Conservation (phyloP, 1,284 basidiomycete species). For the Ganoderma lingzhi region DNA sequence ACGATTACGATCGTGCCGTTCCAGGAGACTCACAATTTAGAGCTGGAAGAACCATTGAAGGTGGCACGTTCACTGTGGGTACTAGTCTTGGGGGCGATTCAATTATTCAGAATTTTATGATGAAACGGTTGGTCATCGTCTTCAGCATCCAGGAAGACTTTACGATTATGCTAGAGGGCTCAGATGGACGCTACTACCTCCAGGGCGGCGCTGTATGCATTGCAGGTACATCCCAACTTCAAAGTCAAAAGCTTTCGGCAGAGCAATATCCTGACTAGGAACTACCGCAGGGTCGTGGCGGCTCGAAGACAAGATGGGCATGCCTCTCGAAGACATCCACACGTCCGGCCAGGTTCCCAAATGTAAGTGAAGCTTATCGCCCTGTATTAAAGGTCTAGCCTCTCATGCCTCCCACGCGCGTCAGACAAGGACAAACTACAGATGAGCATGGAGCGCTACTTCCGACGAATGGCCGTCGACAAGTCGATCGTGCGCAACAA, state of each 20-base stretch:
- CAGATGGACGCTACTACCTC: constrained; percentile 75
- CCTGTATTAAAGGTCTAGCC: neutral
- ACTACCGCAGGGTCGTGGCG: constrained; percentile 74
- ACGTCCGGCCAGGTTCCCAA: constrained; percentile 71
- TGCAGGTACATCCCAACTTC: constrained; percentile 52
- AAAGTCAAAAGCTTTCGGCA: neutral
- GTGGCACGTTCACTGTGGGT: constrained; percentile 61
- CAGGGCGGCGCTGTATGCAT: constrained; percentile 77
- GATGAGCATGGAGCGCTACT: constrained; percentile 73
- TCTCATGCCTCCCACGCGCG: constrained; percentile 3
- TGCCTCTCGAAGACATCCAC: constrained; percentile 79
- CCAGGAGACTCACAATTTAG: constrained; percentile 59
- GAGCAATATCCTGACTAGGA: neutral
- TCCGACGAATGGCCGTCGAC: constrained; percentile 67
- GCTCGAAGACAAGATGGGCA: constrained; percentile 78
- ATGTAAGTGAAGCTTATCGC: constrained; percentile 53
- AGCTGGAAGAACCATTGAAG: constrained; percentile 64
- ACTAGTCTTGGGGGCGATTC: constrained; percentile 36
- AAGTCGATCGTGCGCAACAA: constrained; percentile 81
- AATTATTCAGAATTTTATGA: neutral
- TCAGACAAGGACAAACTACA: constrained; percentile 73
- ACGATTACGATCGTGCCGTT: constrained; percentile 63
- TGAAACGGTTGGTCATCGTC: neutral
- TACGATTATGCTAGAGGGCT: constrained; percentile 79
- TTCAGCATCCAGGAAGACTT: constrained; percentile 74